Base-by-base conservation (phyloP, 75 land plant species). In the Picea glauca region DNA sequence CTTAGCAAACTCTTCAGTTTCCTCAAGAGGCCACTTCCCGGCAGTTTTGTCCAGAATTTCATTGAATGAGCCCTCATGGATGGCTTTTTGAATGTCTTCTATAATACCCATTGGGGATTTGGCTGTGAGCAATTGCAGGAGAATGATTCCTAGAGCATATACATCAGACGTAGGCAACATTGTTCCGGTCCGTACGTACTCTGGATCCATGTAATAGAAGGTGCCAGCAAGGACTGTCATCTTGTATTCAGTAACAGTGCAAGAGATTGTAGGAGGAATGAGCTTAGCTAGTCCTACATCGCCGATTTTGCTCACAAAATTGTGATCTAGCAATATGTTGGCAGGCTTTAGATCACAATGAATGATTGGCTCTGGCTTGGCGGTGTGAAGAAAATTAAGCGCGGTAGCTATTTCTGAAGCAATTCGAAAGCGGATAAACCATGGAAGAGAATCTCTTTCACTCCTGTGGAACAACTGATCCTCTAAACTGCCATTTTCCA, bases 151-250 rank as follows among this genome's bases (percentile, higher is more conserved):
- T 43, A 78, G 85, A 40, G 87, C 80, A 74, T 73, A 87, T 4
- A 87, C 78, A 74, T 87, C 88, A 26, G 81, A 75, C 58, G 78
- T 78, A 26, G 79, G 81, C 12, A 77, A 77, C 58, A 85, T 54
- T 18, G 76, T 59, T 2, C 88, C 88, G 6, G 77, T 85, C 43
- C 78, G 15, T 32, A 26, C 13, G 64, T 87, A 87, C 77, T 87
- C 88, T 50, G 88, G 88, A 30, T 89, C 87, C 54, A 87, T 85
- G 76, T 87, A 87, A 54, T 76, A 78, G 9, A 62, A 88, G 33
- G 87, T 87, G 13, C 88, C 88, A 63, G 72, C 79, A 5, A 76
- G 74, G 26, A 66, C 40, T 7, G 85, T 83, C 12, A 78, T 79
- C 30, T 73, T 86, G 73, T 56, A 62, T 23, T 65, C 63, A 26